Evolutionary conservation across 495 filamentous ascomycete genomes (phyloP).

Genomic region (Hypoxylon rickii): DNA sequence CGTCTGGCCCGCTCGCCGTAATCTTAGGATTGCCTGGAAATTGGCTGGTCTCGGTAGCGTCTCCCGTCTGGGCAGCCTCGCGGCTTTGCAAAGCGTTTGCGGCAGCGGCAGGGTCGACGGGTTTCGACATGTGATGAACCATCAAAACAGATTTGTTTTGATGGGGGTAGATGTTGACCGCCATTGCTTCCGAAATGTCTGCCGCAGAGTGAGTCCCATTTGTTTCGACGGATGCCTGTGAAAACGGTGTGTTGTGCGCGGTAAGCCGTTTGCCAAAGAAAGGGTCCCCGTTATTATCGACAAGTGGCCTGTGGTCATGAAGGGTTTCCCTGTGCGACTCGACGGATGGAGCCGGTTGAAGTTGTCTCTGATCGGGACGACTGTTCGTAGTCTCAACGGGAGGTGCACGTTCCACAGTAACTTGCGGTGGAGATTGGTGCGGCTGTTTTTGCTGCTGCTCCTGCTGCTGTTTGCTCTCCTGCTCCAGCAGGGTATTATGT

Average conservation of each 20-base stretch:
- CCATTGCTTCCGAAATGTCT: conserved; percentile 76
- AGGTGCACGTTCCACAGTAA: conserved; percentile 33
- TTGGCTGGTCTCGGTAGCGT: conserved; percentile 14
- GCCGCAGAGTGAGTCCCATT: conserved; percentile 51
- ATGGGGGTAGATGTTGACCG: conserved; percentile 82
- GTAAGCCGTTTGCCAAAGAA: conserved; percentile 59
- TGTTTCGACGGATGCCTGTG: conserved; percentile 61
- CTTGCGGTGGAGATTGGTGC: conserved; percentile 25
- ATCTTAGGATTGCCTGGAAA: conserved; percentile 38
- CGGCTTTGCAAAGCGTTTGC: conserved; percentile 28
- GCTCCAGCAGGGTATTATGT: conserved; percentile 53
- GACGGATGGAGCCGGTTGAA: conserved; percentile 34
- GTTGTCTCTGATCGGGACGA: conserved; percentile 38
- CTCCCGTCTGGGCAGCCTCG: conserved; percentile 10
- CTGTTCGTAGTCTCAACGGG: conserved; percentile 34
- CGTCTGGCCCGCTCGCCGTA: conserved; percentile 46
- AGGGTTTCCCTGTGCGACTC: conserved; percentile 41
- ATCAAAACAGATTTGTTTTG: conserved; percentile 82
- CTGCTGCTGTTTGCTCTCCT: conserved; percentile 37
- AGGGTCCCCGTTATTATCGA: conserved; percentile 57
- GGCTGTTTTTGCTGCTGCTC: conserved; percentile 36
- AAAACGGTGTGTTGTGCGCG: conserved; percentile 61
- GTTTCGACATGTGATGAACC: conserved; percentile 67
- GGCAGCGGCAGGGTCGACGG: conserved; percentile 25
- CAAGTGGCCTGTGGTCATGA: conserved; percentile 40